Percentiles rank a stretch among this genome's conserved stretches.
Evolutionary conservation across 2,329 filamentous ascomycete genomes (phyloP).

Genomic region (Fusarium buharicum): DNA sequence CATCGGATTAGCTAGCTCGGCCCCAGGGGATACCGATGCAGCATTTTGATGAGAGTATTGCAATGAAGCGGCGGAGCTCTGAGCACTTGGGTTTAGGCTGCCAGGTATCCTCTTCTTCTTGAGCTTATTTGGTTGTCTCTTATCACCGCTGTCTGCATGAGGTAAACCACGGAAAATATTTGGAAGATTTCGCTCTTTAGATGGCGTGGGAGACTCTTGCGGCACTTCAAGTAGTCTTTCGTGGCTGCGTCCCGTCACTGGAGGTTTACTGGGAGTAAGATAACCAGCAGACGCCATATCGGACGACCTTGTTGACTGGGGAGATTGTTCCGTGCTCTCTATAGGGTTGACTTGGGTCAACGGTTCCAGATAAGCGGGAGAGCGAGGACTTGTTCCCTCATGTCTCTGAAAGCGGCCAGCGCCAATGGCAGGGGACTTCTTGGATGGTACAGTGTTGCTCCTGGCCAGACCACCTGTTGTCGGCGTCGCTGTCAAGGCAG

Average conservation of each 20-base stretch:
- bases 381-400: slow-evolving; percentile 47
- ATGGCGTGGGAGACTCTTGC: slow-evolving; percentile 62
- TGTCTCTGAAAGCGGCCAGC: slow-evolving; percentile 70
- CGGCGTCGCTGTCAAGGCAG: slow-evolving; percentile 64
- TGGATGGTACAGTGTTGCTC: slow-evolving; percentile 94
- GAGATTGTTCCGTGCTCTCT: slow-evolving; percentile 38
- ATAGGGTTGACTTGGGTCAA: slow-evolving; percentile 50
- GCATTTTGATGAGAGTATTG: slow-evolving; percentile 55
- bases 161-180: slow-evolving; percentile 78
- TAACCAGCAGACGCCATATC: slow-evolving; percentile 40
- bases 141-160: slow-evolving; percentile 67
- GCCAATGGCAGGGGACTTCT: slow-evolving; percentile 79
- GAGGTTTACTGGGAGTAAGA: slow-evolving; percentile 45
- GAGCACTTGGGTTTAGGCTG: slow-evolving; percentile 84
- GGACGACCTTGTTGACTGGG: slow-evolving; percentile 47
- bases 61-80: slow-evolving; percentile 87
- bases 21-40: slow-evolving; percentile 59
- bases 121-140: slow-evolving; percentile 86
- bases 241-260: slow-evolving; percentile 58
- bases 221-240: slow-evolving; percentile 58
- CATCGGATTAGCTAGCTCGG: slow-evolving; percentile 59
- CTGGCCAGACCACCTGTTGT: slow-evolving; percentile 66
- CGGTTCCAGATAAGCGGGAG: slow-evolving; percentile 52
- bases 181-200: slow-evolving; percentile 74
- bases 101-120: slow-evolving; percentile 85